Base-by-base conservation (phyloP, 306 rosid species). In the Prunus mongolica region DNA sequence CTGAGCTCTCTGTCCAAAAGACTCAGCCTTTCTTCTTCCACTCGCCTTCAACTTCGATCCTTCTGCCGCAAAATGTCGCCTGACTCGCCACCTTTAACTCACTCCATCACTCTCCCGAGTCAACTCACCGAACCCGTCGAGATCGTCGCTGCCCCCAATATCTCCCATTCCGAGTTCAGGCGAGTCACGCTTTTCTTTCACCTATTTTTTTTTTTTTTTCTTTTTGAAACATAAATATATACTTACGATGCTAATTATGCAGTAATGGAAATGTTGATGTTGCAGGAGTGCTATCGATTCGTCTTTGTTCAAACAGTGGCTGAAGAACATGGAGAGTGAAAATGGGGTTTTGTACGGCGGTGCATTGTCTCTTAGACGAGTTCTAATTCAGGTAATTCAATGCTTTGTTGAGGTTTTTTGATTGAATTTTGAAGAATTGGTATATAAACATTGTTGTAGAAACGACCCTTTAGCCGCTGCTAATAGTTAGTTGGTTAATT, bases 231-330 rank as follows among this genome's bases (percentile, higher is more conserved):
- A 25, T n/a, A 44, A 4, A 38, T 34, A 34, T 34, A 0, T 41
- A 62, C 30, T 8, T 28, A 10, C 1, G 12, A 34, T 8, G 10
- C 47, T 10, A 41, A 66, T 66, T 18, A 11, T 66, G 54, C 16
- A 20, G 32, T 64, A 27, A 19, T 65, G 14, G 24, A 4, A 34
- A 44, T 5, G 51, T 61, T 13, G 16, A 14, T 51, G 6, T 69
- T 86, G 79, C 87, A 94, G 98, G 93, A 89, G 44, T 77, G 97
- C 97, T 58, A 75, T 94, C 71, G 88, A 92, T 71, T 94, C 95
- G 67, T 89, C 93, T 54, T 81, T 94, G 82, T 90, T 94, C 89
- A 89, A 88, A 85, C 87, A 89, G 60, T 94, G 98, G 98, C 78
- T 91, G 81, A 79, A 80, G 85, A 92, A 90, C 84, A 71, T 88